Evolutionary conservation across 2,329 filamentous ascomycete genomes (phyloP).

Genomic region (Penicillium freii): DNA sequence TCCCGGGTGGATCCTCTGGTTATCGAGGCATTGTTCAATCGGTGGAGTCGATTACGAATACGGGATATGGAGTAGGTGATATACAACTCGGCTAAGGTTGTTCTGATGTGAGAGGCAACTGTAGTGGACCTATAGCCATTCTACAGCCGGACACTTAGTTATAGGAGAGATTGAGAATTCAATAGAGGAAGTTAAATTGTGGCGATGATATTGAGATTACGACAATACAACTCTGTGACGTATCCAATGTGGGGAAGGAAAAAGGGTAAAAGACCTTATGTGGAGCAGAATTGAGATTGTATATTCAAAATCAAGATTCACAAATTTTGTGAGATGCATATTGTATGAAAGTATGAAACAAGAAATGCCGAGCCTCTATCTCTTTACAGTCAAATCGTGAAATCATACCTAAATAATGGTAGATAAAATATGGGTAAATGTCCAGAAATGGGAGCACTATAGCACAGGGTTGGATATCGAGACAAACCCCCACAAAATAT

Average conservation of each 20-base stretch:
- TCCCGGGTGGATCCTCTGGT: too few relatives aligned
- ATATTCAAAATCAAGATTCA: too few relatives aligned
- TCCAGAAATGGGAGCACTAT: not conserved
- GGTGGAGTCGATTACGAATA: too few relatives aligned
- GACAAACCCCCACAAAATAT: not conserved
- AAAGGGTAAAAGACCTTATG: too few relatives aligned
- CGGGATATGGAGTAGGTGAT: too few relatives aligned
- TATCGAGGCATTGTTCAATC: too few relatives aligned
- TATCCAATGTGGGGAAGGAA: not conserved
- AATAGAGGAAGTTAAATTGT: not conserved
- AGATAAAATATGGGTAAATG: not conserved
- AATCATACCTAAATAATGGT: not conserved
- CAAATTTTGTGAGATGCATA: not conserved
- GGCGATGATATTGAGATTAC: not conserved
- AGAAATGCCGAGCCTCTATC: not conserved
- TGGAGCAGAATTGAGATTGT: too few relatives aligned
- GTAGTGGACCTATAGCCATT: too few relatives aligned
- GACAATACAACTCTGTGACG: not conserved
- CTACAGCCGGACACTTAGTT: too few relatives aligned
- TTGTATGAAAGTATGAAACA: not conserved
- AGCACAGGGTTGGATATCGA: not conserved
- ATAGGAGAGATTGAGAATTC: too few relatives aligned
- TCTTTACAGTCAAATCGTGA: slow-evolving; percentile 4
- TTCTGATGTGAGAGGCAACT: too few relatives aligned
- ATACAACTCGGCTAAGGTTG: too few relatives aligned